These are phyloP conservation scores for Auricularia cornea DNA, from an alignment of 768 basidiomycete genomes.

Conservation along the genomic window DNA sequence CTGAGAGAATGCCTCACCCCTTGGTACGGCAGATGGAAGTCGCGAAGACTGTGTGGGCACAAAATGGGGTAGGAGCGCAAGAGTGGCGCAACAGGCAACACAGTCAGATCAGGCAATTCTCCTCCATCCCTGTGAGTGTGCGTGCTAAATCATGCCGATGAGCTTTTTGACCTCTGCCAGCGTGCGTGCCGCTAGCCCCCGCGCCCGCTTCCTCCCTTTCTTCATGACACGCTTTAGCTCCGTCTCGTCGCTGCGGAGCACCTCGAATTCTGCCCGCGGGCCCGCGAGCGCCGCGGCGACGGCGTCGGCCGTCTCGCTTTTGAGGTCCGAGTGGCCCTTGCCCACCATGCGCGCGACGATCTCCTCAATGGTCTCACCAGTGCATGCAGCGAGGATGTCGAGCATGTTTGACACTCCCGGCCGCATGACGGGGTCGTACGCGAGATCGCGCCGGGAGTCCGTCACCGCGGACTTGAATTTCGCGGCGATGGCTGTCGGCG, in stretches of 20 bases:
- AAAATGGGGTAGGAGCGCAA: too few relatives aligned
- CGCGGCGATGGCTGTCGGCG: constrained; percentile 43
- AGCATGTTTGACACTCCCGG: constrained; percentile 82
- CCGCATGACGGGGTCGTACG: constrained; percentile 70
- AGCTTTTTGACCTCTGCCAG: constrained; percentile 58
- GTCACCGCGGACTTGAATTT: constrained; percentile 83
- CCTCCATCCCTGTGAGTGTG: too few relatives aligned
- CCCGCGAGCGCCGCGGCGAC: constrained; percentile 56
- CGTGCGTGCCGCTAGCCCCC: constrained; percentile 48
- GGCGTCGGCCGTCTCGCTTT: constrained; percentile 65
- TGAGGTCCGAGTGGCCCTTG: constrained; percentile 59
- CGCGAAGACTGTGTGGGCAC: too few relatives aligned
- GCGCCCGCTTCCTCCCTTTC: constrained; percentile 57
- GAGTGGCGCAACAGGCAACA: too few relatives aligned
- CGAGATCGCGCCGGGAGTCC: constrained; percentile 66
- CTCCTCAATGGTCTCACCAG: constrained; percentile 32
- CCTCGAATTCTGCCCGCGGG: constrained; percentile 63
- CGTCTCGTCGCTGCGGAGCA: constrained; percentile 46
- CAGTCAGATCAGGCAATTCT: too few relatives aligned
- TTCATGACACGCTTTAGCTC: constrained; percentile 57
- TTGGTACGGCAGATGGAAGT: too few relatives aligned
- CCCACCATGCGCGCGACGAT: constrained; percentile 45
- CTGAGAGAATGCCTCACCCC: too few relatives aligned
- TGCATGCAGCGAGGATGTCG: constrained; percentile 70
- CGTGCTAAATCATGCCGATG: constrained; percentile 49